Evolutionary conservation across 164 flowering plant species (phyloP).

Genomic region (Sedum album): DNA sequence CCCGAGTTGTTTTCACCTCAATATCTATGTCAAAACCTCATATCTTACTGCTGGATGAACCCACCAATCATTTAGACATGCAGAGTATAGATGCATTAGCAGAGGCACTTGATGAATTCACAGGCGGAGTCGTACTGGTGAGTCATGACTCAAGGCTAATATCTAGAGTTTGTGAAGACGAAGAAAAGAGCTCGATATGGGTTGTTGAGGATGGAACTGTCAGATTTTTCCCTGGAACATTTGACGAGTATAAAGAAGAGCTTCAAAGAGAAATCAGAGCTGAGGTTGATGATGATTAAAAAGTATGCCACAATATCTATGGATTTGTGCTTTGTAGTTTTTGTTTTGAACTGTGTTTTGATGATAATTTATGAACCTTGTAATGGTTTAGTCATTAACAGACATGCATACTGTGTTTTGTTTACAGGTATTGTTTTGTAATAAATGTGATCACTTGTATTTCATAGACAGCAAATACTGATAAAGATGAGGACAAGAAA

Average conservation of each 20-base stretch:
- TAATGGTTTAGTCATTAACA: neutral
- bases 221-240: conserved; percentile 36
- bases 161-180: conserved; percentile 70
- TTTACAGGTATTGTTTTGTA: too few species aligned
- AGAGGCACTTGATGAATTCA: conserved; percentile 67
- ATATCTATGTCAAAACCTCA: neutral
- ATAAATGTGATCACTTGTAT: too few species aligned
- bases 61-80: conserved; percentile 33
- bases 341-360: neutral
- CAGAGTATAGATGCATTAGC: conserved; percentile 79
- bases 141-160: conserved; percentile 74
- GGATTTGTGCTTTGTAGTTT: neutral
- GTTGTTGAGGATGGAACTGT: conserved; percentile 65
- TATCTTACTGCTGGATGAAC: neutral
- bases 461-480: too few species aligned
- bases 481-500: too few species aligned
- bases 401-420: too few species aligned
- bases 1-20: neutral
- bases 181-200: conserved; percentile 70
- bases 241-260: conserved; percentile 75
- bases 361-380: neutral
- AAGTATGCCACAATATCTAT: too few species aligned
- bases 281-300: conserved; percentile 60
- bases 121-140: conserved; percentile 74
- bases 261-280: conserved; percentile 53